A percentile compares a stretch with the other conserved stretches of the same genome.
Conservation (phyloP, 2,329 filamentous ascomycete genomes). For the Epichloe bromicola region DNA sequence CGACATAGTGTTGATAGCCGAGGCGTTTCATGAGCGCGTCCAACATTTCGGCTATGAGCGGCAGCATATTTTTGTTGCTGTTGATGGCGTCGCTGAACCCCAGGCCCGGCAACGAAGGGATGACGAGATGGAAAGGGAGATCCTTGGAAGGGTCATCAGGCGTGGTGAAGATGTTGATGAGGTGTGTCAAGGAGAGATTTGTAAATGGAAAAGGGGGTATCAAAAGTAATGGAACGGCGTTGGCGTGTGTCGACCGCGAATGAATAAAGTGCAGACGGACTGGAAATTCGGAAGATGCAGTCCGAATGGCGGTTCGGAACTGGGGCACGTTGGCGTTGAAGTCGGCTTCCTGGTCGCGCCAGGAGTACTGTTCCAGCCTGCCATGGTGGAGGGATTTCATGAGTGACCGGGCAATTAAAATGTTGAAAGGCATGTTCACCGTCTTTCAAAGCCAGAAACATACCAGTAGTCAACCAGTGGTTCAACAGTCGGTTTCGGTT, state of each 20-base stretch:
- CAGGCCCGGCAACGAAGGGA: conserved; percentile 51
- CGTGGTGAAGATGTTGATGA: conserved; percentile 41
- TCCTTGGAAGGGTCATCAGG: conserved; percentile 30
- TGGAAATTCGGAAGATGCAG: conserved; percentile 25
- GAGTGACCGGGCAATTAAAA: too few relatives aligned
- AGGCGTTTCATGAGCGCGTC: conserved; percentile 47
- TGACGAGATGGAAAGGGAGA: conserved; percentile 52
- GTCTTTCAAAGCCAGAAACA: conserved; percentile 11
- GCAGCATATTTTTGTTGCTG: conserved; percentile 33
- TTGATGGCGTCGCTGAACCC: conserved; percentile 53
- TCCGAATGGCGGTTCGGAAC: conserved; percentile 43
- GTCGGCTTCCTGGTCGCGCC: conserved; percentile 43
- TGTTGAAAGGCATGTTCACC: background rate
- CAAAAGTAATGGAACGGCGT: conserved; percentile 50
- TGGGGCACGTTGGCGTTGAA: conserved; percentile 50
- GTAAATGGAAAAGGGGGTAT: conserved; percentile 54
- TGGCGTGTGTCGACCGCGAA: conserved; percentile 34
- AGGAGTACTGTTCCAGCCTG: conserved; percentile 55
- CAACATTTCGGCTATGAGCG: conserved; percentile 41
- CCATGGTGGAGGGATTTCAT: background rate
- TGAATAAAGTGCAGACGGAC: conserved; percentile 55
- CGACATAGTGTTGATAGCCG: conserved; percentile 45
- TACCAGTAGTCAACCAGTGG: conserved; percentile 53
- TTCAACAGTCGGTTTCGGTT: conserved; percentile 49
- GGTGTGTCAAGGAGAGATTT: conserved; percentile 44